Evolutionary conservation across 495 filamentous ascomycete species (phyloP).

Genomic region (Penicillium dipodomyicola): DNA sequence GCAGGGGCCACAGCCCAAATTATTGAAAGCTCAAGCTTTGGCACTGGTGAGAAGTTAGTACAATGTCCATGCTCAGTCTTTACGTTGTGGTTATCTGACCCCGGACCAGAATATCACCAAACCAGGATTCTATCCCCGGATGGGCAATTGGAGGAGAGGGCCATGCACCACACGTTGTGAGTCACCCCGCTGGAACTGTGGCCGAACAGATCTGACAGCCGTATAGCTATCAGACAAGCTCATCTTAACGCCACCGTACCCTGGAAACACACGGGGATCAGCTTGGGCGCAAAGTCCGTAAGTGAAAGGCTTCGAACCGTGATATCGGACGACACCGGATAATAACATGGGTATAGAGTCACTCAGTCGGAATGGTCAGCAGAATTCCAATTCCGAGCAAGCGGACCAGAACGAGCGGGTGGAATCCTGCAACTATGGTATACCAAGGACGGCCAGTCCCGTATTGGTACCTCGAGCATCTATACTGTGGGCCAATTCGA

Average conservation of each 20-base stretch:
- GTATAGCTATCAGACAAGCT: constrained; percentile 79
- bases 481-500: constrained; percentile 83
- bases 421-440: constrained; percentile 96
- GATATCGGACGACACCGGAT: background rate
- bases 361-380: constrained; percentile 67
- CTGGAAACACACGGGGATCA: constrained; percentile 81
- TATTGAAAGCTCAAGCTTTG: constrained; percentile 72
- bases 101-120: constrained; percentile 53
- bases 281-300: constrained; percentile 71
- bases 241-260: constrained; percentile 84
- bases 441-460: constrained; percentile 63
- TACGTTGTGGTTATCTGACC: constrained; percentile 24
- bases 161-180: constrained; percentile 61
- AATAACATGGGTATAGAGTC: constrained; percentile 31
- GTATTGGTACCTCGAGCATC: constrained; percentile 67
- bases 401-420: constrained; percentile 77
- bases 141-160: constrained; percentile 72
- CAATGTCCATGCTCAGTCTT: background rate
- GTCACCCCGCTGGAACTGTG: constrained; percentile 5
- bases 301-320: constrained; percentile 25
- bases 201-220: constrained; percentile 3
- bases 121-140: constrained; percentile 54
- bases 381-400: constrained; percentile 83
- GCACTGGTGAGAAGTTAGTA: constrained; percentile 62
- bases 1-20: constrained; percentile 59